Percentiles rank a stretch among this genome's conserved stretches.
Evolutionary conservation across 768 basidiomycete genomes (phyloP).

Genomic region (Jaapia argillacea): DNA sequence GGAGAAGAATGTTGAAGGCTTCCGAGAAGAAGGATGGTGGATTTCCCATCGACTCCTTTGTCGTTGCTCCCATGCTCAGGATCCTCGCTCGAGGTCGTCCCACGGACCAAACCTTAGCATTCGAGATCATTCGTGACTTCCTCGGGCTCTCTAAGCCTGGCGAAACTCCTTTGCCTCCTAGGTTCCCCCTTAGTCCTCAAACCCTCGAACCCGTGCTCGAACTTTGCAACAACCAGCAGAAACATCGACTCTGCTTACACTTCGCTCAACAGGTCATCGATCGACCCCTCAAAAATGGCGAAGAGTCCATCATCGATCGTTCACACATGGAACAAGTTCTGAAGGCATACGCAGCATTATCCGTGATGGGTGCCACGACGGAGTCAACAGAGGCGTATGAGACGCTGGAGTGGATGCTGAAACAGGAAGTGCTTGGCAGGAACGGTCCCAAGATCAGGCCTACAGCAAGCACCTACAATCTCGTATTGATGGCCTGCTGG

Average conservation of each 20-base stretch:
- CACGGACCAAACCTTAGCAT: conserved; percentile 55
- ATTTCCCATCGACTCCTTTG: conserved; percentile 43
- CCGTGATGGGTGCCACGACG: conserved; percentile 28
- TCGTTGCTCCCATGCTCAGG: conserved; percentile 41
- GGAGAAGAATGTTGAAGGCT: conserved; percentile 53
- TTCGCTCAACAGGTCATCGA: conserved; percentile 54
- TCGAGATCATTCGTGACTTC: conserved; percentile 52
- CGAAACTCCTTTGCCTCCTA: conserved; percentile 24
- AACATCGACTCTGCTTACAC: conserved; percentile 38
- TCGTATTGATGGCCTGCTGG: conserved; percentile 58
- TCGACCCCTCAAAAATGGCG: conserved; percentile 19
- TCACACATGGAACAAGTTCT: conserved; percentile 56
- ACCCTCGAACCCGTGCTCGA: conserved; percentile 44
- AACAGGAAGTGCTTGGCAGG: conserved; percentile 35
- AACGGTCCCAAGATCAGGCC: conserved; percentile 37
- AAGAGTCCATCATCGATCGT: conserved; percentile 35
- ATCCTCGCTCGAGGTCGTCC: conserved; percentile 46
- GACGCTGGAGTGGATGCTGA: conserved; percentile 61
- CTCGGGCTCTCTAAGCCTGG: conserved; percentile 47
- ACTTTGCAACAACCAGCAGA: conserved; percentile 41
- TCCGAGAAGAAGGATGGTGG: conserved; percentile 19
- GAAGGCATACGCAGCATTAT: conserved; percentile 33
- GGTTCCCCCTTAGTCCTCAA: conserved; percentile 33
- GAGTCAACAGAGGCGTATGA: conserved; percentile 43
- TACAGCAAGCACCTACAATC: conserved; percentile 42